Base-by-base conservation (phyloP, 345 rosid species). In the Passiflora organensis region DNA sequence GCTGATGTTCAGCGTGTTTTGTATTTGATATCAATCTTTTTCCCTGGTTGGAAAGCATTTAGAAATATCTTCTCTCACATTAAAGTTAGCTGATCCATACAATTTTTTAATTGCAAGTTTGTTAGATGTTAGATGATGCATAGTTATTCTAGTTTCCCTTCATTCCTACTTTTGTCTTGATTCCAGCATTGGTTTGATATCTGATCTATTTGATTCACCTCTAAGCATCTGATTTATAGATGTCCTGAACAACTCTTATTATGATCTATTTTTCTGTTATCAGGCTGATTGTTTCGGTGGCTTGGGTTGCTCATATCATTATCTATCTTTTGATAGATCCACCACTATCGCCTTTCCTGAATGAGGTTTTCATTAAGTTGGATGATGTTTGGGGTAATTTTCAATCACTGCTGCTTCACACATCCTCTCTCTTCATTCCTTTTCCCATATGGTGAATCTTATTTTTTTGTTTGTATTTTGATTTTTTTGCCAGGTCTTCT, bases 331-430 rank as follows among this genome's bases (percentile, higher is more conserved):
- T 89, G 70, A 70, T 89, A 46, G 79, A 75, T 44, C 97, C 95
- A 6, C 99, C 99, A 47, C 93, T 89, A 54, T 81, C 89, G 60
- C 81, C 99, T 62, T 87, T 94, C 70, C 74, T 85, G 60, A 94
- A 94, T 41, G 97, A 83, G 76, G 93, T 94, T 78, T 94, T 89
- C 74, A 85, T 94, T 77, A 89, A 94, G 79, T 83, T 89, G 83
- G 99, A 94, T 71, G 81, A 79, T 63, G 49, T 85, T 6, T 94
- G 97, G 99, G 99, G 99, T 94, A 78, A 80, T 58, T 62, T 48
- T 46, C 5, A 14, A 9, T 55, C 2, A 42, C 57, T 51, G 32
- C 17, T 32, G 51, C 13, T 60, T 28, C 11, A 52, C n/a, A 15
- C 20, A 15, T 15, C 37, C 53, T 56, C 54, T 15, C 43, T 23